Percentiles rank a stretch among this genome's conserved stretches.
phyloP scores from a whole-genome alignment of 78 protist genomes.

The Isochrysis galbana region DNA sequence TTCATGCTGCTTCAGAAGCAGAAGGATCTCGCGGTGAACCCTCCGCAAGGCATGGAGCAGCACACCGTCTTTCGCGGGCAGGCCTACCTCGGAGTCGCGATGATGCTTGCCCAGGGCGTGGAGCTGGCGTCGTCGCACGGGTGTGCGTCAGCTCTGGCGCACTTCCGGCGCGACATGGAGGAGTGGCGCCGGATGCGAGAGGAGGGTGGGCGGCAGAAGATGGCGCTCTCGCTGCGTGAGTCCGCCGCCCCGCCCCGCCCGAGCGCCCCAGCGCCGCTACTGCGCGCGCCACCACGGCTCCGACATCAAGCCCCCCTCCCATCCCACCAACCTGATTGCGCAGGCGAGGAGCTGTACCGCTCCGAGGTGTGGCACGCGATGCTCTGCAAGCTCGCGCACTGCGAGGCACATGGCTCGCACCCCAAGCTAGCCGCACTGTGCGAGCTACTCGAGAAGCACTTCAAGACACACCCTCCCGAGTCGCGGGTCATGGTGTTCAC shows the following conservation, averaged over 20 bases:
- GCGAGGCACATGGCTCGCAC: not conserved
- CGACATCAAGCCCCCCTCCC: not conserved
- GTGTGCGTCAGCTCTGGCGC: not conserved
- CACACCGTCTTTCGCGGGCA: not conserved
- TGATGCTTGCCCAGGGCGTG: not conserved
- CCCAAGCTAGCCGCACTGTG: not conserved
- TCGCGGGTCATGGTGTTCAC: constrained; percentile 29
- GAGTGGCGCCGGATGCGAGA: not conserved
- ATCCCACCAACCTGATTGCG: not conserved
- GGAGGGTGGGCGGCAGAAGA: not conserved
- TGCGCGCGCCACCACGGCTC: not conserved
- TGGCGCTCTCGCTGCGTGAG: not conserved
- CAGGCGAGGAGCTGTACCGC: not conserved
- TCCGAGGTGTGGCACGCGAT: not conserved
- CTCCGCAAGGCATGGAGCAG: not conserved
- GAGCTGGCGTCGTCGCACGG: not conserved
- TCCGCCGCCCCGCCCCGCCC: not conserved
- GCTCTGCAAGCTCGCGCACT: not conserved
- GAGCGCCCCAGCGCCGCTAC: not conserved
- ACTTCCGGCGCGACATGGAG: not conserved
- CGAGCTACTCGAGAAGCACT: not conserved
- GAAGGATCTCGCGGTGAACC: not conserved
- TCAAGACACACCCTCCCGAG: not conserved
- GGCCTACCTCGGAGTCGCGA: constrained; percentile 1
- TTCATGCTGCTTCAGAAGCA: not conserved